These are phyloP conservation scores for Dioszegia hungarica DNA, from an alignment of 768 basidiomycete genomes.

Conservation along the genomic window DNA sequence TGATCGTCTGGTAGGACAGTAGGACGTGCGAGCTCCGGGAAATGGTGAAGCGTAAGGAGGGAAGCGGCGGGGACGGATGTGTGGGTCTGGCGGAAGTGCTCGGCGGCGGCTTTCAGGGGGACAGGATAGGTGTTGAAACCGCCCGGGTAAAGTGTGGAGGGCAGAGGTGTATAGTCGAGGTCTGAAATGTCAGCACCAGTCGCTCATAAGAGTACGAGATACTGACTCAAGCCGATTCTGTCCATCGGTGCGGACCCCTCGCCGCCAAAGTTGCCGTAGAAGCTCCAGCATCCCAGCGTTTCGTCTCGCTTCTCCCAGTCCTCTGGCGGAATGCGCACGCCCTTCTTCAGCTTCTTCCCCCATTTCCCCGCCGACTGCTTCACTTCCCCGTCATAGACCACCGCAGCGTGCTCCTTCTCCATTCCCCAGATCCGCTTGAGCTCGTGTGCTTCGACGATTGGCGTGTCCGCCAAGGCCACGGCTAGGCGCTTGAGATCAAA, in stretches of 20 bases:
- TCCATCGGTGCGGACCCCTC: background rate
- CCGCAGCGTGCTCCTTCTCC: background rate
- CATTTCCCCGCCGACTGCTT: background rate
- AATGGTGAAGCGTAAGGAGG: background rate
- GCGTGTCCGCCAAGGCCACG: background rate
- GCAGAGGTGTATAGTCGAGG: background rate
- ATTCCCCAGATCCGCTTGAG: background rate
- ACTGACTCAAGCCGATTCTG: background rate
- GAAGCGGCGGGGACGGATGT: background rate
- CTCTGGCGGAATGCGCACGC: background rate
- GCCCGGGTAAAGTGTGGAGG: background rate
- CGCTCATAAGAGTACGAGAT: background rate
- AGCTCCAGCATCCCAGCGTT: slow-evolving; percentile 11
- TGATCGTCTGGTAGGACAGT: background rate
- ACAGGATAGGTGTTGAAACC: background rate
- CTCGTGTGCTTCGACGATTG: slow-evolving; percentile 13
- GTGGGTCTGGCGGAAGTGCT: background rate
- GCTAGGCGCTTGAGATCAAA: slow-evolving; percentile 7
- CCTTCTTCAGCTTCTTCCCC: background rate
- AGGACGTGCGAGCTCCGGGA: background rate
- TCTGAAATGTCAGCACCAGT: background rate
- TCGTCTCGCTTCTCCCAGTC: background rate
- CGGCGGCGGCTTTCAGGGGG: background rate
- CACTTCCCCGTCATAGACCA: slow-evolving; percentile 9
- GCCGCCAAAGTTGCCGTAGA: background rate